Percentiles rank a stretch among this genome's conserved stretches.
Conservation (phyloP, 1,284 basidiomycete genomes). For the Tilletia horrida region DNA sequence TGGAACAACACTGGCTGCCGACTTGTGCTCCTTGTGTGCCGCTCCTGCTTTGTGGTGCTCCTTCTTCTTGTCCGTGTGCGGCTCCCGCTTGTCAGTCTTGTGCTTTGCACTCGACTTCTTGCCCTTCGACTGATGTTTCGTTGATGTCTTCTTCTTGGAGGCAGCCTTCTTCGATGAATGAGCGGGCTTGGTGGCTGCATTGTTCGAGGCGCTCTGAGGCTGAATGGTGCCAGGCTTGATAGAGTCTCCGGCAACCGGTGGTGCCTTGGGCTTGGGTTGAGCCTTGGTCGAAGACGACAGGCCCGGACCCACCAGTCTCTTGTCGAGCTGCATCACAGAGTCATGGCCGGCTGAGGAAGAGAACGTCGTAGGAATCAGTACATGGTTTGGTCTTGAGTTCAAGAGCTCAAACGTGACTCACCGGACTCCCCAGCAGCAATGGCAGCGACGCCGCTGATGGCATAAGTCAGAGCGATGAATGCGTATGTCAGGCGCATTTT, state of each 20-base stretch:
- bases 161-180: neutral
- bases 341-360: too few species aligned
- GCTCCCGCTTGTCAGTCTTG: neutral
- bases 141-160: neutral
- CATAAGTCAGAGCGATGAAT: conserved; percentile 1
- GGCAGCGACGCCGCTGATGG: conserved; percentile 4
- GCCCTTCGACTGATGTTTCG: neutral
- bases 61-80: neutral
- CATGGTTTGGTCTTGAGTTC: too few species aligned
- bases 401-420: too few species aligned
- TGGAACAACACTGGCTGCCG: neutral
- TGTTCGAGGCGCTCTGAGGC: too few species aligned
- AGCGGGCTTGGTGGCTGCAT: neutral
- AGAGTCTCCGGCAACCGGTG: too few species aligned
- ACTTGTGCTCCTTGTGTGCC: neutral
- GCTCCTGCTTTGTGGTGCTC: neutral
- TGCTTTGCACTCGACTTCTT: neutral
- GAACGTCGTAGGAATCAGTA: too few species aligned
- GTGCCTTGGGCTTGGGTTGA: too few species aligned
- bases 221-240: too few species aligned
- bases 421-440: neutral
- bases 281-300: too few species aligned
- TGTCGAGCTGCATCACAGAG: too few species aligned
- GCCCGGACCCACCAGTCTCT: too few species aligned
- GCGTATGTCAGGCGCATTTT: neutral